phyloP scores from a whole-genome alignment of 176 grass and related monocot genomes.

The Olyra latifolia region DNA sequence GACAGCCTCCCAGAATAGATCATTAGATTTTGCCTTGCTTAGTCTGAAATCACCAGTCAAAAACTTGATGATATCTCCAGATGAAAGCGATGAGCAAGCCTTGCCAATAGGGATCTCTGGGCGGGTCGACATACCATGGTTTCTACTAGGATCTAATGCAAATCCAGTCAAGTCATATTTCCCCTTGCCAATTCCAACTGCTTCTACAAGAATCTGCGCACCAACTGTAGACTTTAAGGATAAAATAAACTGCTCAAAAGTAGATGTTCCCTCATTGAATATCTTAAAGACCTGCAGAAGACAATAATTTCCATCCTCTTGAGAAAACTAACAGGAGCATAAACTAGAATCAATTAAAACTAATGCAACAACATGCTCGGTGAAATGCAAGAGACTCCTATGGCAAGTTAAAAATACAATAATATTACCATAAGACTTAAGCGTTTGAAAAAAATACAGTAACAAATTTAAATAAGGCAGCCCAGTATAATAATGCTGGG shows the following conservation, averaged over 20 bases:
- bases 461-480: neutral
- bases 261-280: conserved; percentile 71
- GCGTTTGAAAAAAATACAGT: neutral
- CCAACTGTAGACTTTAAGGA: conserved; percentile 63
- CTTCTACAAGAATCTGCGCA: conserved; percentile 60
- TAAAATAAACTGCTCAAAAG: conserved; percentile 86
- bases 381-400: conserved; percentile 25
- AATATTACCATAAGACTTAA: neutral
- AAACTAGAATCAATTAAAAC: conserved; percentile 32
- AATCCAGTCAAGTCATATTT: conserved; percentile 88
- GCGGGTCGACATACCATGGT: conserved; percentile 46
- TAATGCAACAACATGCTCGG: conserved; percentile 1
- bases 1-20: conserved; percentile 99
- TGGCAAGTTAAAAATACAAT: conserved; percentile 4
- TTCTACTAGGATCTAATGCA: conserved; percentile 71
- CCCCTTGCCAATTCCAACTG: conserved; percentile 84
- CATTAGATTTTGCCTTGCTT: conserved; percentile 94
- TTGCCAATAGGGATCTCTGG: conserved; percentile 86
- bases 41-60: conserved; percentile 92
- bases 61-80: conserved; percentile 82
- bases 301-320: conserved; percentile 36
- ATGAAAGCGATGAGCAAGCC: conserved; percentile 77
- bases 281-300: conserved; percentile 60
- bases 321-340: conserved; percentile 21
- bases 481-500: conserved; percentile 13